phyloP scores from a whole-genome alignment of 164 flowering plant genomes.

The Sextonia rubra region DNA sequence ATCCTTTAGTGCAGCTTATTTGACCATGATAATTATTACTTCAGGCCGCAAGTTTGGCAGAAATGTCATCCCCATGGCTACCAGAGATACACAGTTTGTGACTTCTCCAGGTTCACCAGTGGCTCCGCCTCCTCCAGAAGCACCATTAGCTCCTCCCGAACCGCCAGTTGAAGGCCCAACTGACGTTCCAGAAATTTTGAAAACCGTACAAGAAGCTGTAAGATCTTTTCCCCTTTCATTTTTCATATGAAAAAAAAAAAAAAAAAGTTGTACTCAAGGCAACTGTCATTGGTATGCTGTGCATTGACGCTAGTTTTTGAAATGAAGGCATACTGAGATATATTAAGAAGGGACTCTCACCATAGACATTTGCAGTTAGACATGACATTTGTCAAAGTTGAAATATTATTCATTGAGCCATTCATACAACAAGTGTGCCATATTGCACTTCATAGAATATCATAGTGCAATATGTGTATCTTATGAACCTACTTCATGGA shows the following conservation, averaged over 20 bases:
- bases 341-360: background rate
- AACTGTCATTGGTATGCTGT: background rate
- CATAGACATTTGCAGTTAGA: too few species aligned
- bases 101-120: conserved; percentile 20
- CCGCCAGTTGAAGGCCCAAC: conserved; percentile 38
- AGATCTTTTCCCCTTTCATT: conserved; percentile 4
- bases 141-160: conserved; percentile 6
- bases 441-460: too few species aligned
- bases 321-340: too few species aligned
- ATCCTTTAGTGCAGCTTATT: too few species aligned
- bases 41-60: conserved; percentile 73
- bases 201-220: conserved; percentile 64
- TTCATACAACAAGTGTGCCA: too few species aligned
- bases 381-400: too few species aligned
- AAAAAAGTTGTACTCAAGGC: too few species aligned
- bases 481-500: too few species aligned
- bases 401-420: too few species aligned
- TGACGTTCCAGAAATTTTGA: conserved; percentile 64
- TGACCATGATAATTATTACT: conserved; percentile 1
- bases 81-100: conserved; percentile 41
- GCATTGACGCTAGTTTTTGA: background rate
- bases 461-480: too few species aligned
- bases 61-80: conserved; percentile 68
- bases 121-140: too few species aligned
- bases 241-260: too few species aligned